phyloP scores from a whole-genome alignment of 345 rosid genomes.

The Lepidium africanum region DNA sequence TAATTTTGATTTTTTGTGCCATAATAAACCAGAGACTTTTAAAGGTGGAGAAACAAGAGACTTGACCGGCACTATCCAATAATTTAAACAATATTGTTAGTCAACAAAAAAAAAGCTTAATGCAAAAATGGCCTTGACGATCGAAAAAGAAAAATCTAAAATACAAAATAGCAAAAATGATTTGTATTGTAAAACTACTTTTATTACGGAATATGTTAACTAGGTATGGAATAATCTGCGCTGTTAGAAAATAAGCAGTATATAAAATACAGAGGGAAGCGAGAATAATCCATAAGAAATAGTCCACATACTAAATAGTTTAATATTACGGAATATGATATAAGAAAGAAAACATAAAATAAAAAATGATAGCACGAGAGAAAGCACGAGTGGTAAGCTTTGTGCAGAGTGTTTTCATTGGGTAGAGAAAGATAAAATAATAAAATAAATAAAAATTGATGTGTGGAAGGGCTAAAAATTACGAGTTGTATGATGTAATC shows the following conservation, averaged over 20 bases:
- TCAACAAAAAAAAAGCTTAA: too few species aligned
- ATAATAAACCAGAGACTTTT: background rate
- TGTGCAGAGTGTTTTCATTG: conserved; percentile 28
- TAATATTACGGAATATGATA: background rate
- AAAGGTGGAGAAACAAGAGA: too few species aligned
- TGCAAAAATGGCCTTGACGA: too few species aligned
- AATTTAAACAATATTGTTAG: too few species aligned
- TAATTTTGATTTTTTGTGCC: background rate
- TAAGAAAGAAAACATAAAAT: background rate
- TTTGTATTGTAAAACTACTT: background rate
- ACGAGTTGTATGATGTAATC: conserved; percentile 15
- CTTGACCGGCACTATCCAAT: too few species aligned
- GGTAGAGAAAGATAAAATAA: background rate
- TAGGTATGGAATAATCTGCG: background rate
- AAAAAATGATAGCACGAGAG: background rate
- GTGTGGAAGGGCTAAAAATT: conserved; percentile 6
- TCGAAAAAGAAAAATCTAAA: too few species aligned
- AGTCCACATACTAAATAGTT: background rate
- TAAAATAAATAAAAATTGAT: background rate
- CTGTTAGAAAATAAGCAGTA: background rate
- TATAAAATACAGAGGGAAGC: background rate
- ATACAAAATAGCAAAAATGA: background rate
- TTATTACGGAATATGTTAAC: too few species aligned
- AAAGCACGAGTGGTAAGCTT: conserved; percentile 22
- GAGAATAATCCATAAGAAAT: conserved; percentile 1